Evolutionary conservation across 2,329 filamentous ascomycete species (phyloP).

Genomic region (Trichoderma harzianum): DNA sequence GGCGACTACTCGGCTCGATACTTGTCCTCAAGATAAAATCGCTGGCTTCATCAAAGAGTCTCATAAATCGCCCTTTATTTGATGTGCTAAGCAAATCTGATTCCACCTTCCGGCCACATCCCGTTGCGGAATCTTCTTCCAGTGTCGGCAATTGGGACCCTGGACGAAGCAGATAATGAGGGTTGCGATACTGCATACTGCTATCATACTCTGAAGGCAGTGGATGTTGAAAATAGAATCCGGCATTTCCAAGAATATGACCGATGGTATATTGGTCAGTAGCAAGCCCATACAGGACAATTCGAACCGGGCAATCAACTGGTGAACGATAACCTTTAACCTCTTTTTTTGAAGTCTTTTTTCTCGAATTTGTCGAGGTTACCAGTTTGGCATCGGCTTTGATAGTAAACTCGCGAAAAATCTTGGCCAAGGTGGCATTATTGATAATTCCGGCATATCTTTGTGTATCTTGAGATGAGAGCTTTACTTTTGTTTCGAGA

Average conservation of each 20-base stretch:
- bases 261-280: neutral
- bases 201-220: neutral
- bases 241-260: neutral
- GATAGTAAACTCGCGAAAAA: neutral
- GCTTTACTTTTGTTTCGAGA: neutral
- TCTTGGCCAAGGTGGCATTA: neutral
- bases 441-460: neutral
- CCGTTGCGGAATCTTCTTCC: neutral
- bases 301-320: neutral
- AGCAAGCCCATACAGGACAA: neutral
- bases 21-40: neutral
- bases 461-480: neutral
- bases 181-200: neutral
- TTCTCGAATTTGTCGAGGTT: neutral
- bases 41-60: neutral
- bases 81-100: neutral
- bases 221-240: neutral
- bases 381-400: neutral
- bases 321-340: fast-evolving
- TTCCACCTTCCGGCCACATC: neutral
- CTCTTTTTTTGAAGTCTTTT: neutral
- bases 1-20: neutral
- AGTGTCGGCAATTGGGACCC: neutral
- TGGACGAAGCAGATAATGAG: neutral
- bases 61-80: neutral